Base-by-base conservation (phyloP, 2,329 filamentous ascomycete genomes). In the Plectosphaerella sp. region DNA sequence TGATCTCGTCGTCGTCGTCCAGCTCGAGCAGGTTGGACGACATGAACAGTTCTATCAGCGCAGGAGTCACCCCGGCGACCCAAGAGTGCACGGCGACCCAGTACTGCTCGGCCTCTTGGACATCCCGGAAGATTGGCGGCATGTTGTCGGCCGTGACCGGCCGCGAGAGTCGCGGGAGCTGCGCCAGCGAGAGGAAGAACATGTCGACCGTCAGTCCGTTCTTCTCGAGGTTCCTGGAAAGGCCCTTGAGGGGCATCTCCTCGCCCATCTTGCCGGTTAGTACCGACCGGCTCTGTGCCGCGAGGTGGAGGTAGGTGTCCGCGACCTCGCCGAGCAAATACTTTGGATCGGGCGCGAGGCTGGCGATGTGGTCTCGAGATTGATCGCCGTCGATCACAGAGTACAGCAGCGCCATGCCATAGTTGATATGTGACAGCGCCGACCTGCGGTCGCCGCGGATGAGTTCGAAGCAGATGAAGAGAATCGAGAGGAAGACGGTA, bases 391-490 rank as follows among this genome's bases (percentile, higher is more conserved):
- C 47, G 2, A 56, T 24, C 1, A 57, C 25, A 35, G 53, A 47
- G 8, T 56, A 52, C 35, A 57, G 25, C 50, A 57, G 14, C 12
- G 54, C 50, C 20, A 73, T 72, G 37, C 71, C 71, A 35, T 72
- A 67, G 1, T 62, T 69, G 43, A 73, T 60, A 48, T 73, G 71
- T 51, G 72, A 71, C 4, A 73, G 63, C 5, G 71, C 70, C 3
- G 67, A 68, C 2, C 70, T 63, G 50, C 67, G 63, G 12, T 73
- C 72, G 3, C 70, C 71, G 5, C 71, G 60, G 52, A 71, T 68
- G 3, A 69, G 59, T 45, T 73, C 71, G 35, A 73, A 73, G 51
- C 70, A 72, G 39, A 73, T 68, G 41, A 73, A 73, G 0, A 73
- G 54, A 4, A 73, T 59, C 0, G 71, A 73, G 2, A 71, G 64